Conservation (phyloP, 352 stramenopile species). For the Halophytophthora batemanensis region DNA sequence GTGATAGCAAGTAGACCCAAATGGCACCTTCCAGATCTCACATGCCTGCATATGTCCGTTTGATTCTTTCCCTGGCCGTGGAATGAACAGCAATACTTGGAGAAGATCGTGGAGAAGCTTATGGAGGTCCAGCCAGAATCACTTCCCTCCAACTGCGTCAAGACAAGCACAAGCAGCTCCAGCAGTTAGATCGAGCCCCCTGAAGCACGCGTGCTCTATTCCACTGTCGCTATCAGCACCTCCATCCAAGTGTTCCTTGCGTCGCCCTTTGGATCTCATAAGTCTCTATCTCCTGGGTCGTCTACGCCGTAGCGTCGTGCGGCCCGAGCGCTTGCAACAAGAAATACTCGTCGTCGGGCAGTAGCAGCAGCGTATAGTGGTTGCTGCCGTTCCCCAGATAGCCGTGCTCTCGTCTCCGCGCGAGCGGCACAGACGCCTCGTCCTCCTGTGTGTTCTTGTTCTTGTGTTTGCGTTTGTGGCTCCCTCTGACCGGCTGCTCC, state of each 20-base stretch:
- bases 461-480: slow-evolving; percentile 21
- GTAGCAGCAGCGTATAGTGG: slow-evolving; percentile 67
- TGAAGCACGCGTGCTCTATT: too few relatives aligned
- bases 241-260: too few relatives aligned
- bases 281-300: too few relatives aligned
- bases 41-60: neutral
- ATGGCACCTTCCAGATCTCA: neutral
- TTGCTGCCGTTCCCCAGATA: slow-evolving; percentile 77
- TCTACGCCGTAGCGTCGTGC: slow-evolving; percentile 60
- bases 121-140: too few relatives aligned
- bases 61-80: neutral
- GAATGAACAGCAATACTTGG: slow-evolving; percentile 14
- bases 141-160: too few relatives aligned
- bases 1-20: neutral
- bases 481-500: slow-evolving; percentile 37
- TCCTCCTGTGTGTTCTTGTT: slow-evolving; percentile 13
- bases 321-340: slow-evolving; percentile 64
- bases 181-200: too few relatives aligned
- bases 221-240: too few relatives aligned
- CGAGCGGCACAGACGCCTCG: too few relatives aligned
- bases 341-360: slow-evolving; percentile 74
- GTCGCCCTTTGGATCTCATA: too few relatives aligned
- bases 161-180: too few relatives aligned
- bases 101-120: slow-evolving; percentile 11
- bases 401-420: slow-evolving; percentile 54